Conservation (phyloP, 805 yeast genomes). For the Metahyphopichia silvanorum region DNA sequence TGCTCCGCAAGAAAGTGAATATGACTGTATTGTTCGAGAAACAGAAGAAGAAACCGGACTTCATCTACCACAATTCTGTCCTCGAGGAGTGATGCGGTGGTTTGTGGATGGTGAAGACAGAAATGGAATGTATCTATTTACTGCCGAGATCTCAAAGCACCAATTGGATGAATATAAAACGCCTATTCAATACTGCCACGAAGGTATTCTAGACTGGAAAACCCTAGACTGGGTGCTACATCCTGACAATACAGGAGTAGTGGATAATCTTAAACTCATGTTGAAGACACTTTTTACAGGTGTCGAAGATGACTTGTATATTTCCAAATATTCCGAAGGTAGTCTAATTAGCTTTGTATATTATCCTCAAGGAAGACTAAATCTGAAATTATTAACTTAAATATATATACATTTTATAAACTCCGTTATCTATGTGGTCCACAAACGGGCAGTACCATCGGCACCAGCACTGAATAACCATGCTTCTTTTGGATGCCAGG, state of each 20-base stretch:
- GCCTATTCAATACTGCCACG: slow-evolving; percentile 27
- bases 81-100: slow-evolving; percentile 39
- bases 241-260: slow-evolving; percentile 37
- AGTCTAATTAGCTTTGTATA: slow-evolving; percentile 9
- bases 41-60: slow-evolving; percentile 42
- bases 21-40: slow-evolving; percentile 40
- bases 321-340: slow-evolving; percentile 19
- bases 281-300: slow-evolving; percentile 21
- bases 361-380: slow-evolving; percentile 7
- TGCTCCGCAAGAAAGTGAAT: slow-evolving; percentile 30
- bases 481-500: slow-evolving; percentile 98
- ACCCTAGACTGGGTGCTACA: slow-evolving; percentile 31
- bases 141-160: slow-evolving; percentile 28
- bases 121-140: slow-evolving; percentile 39
- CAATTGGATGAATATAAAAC: slow-evolving; percentile 23
- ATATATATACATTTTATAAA: slow-evolving; percentile 1
- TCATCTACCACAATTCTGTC: slow-evolving; percentile 18
- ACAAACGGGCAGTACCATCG: slow-evolving; percentile 89
- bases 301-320: slow-evolving; percentile 19
- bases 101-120: slow-evolving; percentile 16
- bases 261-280: slow-evolving; percentile 30
- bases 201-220: slow-evolving; percentile 45
- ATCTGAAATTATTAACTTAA: slow-evolving; percentile 1
- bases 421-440: slow-evolving; percentile 75
- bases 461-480: slow-evolving; percentile 98